A percentile compares a stretch with the other conserved stretches of the same genome.
These are phyloP conservation scores for Leishmania aethiopica DNA, from an alignment of 208 protist genomes.

Conservation along the genomic window DNA sequence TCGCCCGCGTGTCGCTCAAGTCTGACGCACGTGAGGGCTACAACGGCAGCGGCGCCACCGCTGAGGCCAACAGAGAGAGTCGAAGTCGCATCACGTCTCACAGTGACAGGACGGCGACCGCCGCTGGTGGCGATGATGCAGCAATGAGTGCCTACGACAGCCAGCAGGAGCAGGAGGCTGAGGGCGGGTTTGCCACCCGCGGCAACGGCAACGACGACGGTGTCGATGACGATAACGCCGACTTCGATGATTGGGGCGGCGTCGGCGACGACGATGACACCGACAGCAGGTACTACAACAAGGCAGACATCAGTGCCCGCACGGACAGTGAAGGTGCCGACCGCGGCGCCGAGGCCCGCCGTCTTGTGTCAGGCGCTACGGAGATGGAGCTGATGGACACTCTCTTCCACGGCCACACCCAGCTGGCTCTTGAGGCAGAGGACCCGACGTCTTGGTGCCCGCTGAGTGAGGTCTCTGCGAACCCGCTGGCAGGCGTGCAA, in stretches of 20 bases:
- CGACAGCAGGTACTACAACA: not conserved
- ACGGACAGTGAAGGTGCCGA: conserved; percentile 26
- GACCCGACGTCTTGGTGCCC: conserved; percentile 77
- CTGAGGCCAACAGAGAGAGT: not conserved
- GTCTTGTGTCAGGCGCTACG: conserved; percentile 61
- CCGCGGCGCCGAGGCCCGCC: conserved; percentile 41
- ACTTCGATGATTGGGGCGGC: not conserved
- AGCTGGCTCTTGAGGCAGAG: conserved; percentile 81
- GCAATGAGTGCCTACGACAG: not conserved
- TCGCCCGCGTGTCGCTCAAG: not conserved
- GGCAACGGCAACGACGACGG: conserved; percentile 21
- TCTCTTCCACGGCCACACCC: conserved; percentile 42
- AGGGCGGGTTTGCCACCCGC: conserved; percentile 8
- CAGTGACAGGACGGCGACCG: conserved; percentile 3
- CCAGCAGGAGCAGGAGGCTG: conserved; percentile 16
- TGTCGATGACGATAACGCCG: conserved; percentile 24
- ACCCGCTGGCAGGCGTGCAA: conserved; percentile 28
- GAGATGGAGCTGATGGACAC: conserved; percentile 73
- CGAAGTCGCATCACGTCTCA: not conserved
- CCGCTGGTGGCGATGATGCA: not conserved
- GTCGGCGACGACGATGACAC: conserved; percentile 5
- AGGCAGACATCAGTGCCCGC: not conserved
- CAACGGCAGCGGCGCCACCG: not conserved
- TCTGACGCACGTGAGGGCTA: not conserved
- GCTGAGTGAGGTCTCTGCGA: conserved; percentile 46